Percentiles rank a stretch among this genome's conserved stretches.
These are phyloP conservation scores for Claviceps pazoutovae DNA, from an alignment of 2,329 filamentous ascomycete species.

Conservation along the genomic window DNA sequence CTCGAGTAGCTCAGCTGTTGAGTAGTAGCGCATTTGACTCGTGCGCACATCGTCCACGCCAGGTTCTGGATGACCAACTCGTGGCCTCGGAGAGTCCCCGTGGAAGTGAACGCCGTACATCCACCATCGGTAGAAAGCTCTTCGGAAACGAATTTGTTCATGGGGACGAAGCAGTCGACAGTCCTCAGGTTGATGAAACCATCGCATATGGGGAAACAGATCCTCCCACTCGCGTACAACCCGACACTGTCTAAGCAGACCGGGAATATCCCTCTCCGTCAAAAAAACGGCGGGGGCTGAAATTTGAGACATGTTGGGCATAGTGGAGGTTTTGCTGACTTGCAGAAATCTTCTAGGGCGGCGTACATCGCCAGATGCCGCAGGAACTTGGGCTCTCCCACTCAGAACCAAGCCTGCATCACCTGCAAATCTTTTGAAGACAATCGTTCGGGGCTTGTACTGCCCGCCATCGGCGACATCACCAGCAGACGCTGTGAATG, in stretches of 20 bases:
- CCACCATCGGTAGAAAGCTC: conserved; percentile 41
- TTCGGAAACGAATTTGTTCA: conserved; percentile 33
- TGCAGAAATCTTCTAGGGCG: conserved; percentile 9
- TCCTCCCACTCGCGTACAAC: conserved; percentile 26
- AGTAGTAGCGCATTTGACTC: conserved; percentile 29
- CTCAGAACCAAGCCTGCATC: conserved; percentile 17
- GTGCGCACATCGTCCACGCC: conserved; percentile 26
- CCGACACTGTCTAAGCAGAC: conserved; percentile 21
- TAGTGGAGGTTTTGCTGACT: conserved; percentile 7
- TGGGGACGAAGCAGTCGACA: conserved; percentile 28
- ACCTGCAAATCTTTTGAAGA: conserved; percentile 23
- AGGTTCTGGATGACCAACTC: conserved; percentile 23
- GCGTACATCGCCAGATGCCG: background rate
- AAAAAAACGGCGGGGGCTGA: conserved; percentile 14
- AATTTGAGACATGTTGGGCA: background rate
- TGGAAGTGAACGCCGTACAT: conserved; percentile 40
- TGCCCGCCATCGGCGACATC: conserved; percentile 21
- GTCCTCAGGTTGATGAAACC: conserved; percentile 31
- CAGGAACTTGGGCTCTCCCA: background rate
- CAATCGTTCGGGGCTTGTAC: conserved; percentile 25
- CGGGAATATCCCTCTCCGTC: conserved; percentile 18
- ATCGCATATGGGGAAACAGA: conserved; percentile 29
- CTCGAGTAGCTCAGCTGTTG: conserved; percentile 30
- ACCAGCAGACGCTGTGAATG: conserved; percentile 27
- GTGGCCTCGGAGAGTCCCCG: conserved; percentile 24